Evolutionary conservation across 805 yeast species (phyloP), one percentile per base, ranked within the genome.

Genomic region (Yamadazyma ubonensis): DNA sequence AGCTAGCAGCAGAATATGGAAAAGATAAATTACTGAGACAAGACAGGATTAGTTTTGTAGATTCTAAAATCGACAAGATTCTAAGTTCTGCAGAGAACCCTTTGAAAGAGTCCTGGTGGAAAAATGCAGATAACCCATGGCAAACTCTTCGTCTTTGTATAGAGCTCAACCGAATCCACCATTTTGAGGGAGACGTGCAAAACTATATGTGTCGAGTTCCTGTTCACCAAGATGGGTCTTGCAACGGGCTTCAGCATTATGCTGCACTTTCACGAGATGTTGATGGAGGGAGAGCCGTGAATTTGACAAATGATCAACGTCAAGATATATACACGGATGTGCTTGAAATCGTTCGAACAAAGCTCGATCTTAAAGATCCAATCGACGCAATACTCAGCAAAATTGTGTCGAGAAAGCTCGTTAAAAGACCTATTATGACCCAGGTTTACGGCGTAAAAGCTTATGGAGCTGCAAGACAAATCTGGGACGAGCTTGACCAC

Each of bases 191-290:
- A 11, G 22, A 39, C 3, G 29, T 59, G 2, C 44, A 53, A 20
- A 42, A 52, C 0, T 69, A 46, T 32, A 33, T 33, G 12, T 51
- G 61, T 20, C 46, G 72, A 26, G 52, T 67, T 14, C 67, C 73
- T 0, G 55, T 70, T 6, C 72, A 67, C 37, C 68, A 61, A 43
- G 75, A 70, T 49, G 75, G 75, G 0, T 63, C 73, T 0, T 70
- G 75, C 41, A 70, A 70, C 46, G 75, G 75, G 2, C 57, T 70
- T 26, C 75, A 70, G 49, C 75, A 70, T 44, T 70, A 69, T 49
- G 68, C 75, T 5, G 74, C 73, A 1, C 49, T 70, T 12, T 67
- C 71, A 2, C 54, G 55, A 0, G 74, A 70, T 43, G 22, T 29
- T 14, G 54, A 48, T 10, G 74, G 72, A 2, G 73, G 65, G 0